Evolutionary conservation across 495 filamentous ascomycete genomes (phyloP).

Genomic region (Articulospora tetracladia): DNA sequence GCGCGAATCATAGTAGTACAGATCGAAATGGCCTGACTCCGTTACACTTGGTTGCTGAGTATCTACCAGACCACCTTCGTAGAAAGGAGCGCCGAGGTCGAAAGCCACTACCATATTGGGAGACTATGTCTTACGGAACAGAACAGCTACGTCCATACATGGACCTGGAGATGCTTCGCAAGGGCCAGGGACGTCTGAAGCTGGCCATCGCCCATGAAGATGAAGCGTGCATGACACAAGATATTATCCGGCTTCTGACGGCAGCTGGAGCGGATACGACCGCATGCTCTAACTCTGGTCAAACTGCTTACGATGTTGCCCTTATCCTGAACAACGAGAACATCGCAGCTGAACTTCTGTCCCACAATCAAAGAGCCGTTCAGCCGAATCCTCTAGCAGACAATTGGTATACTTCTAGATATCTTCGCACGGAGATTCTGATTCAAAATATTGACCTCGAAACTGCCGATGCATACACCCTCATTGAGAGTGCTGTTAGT

Average conservation of each 20-base stretch:
- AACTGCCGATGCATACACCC: neutral
- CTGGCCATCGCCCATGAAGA: neutral
- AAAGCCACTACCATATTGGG: neutral
- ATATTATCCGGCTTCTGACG: conserved; percentile 28
- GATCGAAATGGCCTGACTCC: neutral
- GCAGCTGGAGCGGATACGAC: conserved; percentile 26
- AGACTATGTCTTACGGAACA: neutral
- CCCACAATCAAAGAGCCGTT: neutral
- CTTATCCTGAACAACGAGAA: neutral
- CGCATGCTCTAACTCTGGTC: neutral
- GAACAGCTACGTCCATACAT: neutral
- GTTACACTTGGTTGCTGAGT: neutral
- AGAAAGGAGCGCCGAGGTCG: neutral
- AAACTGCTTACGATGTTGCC: neutral
- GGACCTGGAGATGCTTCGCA: neutral
- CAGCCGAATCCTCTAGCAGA: neutral
- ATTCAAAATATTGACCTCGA: neutral
- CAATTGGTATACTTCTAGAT: neutral
- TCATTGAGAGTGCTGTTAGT: neutral
- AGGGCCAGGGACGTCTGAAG: neutral
- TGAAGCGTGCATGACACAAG: neutral
- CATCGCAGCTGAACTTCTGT: neutral
- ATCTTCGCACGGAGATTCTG: neutral
- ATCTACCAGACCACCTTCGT: neutral
- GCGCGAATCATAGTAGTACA: conserved; percentile 22